These are phyloP conservation scores for Phytopythium helicoides DNA, from an alignment of 352 stramenopile genomes.

Conservation along the genomic window DNA sequence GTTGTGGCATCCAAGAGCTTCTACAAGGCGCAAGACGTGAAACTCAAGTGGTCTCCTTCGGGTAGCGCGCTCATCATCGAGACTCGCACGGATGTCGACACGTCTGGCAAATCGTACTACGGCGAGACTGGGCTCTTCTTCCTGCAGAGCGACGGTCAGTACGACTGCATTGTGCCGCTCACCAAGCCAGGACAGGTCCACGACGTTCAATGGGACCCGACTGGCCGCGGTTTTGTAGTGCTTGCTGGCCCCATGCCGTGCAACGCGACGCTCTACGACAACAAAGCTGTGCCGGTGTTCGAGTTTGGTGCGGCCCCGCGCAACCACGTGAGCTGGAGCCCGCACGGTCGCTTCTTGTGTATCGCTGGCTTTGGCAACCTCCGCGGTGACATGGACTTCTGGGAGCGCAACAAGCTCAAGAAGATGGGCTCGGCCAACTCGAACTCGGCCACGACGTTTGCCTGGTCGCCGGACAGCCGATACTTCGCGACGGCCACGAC, in stretches of 20 bases:
- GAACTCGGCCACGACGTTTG: slow-evolving; percentile 74
- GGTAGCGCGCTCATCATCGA: slow-evolving; percentile 87
- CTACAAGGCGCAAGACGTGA: slow-evolving; percentile 90
- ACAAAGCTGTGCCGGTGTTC: slow-evolving; percentile 93
- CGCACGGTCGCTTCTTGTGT: slow-evolving; percentile 95
- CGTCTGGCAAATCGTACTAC: slow-evolving; percentile 96
- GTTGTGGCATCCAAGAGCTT: slow-evolving; percentile 85
- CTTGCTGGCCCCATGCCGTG: slow-evolving; percentile 95
- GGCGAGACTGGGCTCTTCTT: slow-evolving; percentile 96
- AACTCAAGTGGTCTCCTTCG: slow-evolving; percentile 88
- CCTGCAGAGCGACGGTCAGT: slow-evolving; percentile 89
- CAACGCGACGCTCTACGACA: slow-evolving; percentile 96
- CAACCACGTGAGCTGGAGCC: slow-evolving; percentile 95
- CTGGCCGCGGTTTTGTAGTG: slow-evolving; percentile 91
- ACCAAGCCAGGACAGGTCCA: slow-evolving; percentile 92
- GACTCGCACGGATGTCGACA: slow-evolving; percentile 91
- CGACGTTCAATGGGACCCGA: slow-evolving; percentile 94
- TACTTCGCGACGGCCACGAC: slow-evolving; percentile 96
- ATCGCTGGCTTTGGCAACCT: slow-evolving; percentile 97
- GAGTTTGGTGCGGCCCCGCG: slow-evolving; percentile 94
- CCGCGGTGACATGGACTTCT: slow-evolving; percentile 96
- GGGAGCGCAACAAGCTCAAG: slow-evolving; percentile 95
- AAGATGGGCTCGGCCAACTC: slow-evolving; percentile 88
- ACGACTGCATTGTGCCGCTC: slow-evolving; percentile 89
- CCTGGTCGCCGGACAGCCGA: slow-evolving; percentile 94